phyloP scores from a whole-genome alignment of 1,139 yeast genomes.

The Candida albicans region DNA sequence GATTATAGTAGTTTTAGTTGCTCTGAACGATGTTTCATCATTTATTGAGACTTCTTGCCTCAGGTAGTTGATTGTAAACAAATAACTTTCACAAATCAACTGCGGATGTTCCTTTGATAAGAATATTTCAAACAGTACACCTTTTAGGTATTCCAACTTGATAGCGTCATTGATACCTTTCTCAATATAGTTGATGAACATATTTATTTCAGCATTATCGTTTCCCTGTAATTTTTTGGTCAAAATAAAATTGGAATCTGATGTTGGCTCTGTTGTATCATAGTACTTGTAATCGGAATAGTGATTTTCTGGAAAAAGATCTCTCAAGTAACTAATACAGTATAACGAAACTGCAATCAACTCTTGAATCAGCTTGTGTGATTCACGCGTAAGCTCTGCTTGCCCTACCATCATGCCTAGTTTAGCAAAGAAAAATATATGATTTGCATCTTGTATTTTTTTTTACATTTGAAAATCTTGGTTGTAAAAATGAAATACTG shows the following conservation, averaged over 20 bases:
- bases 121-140: slow-evolving; percentile 46
- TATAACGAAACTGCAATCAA: slow-evolving; percentile 50
- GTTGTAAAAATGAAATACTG: neutral
- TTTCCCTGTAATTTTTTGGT: slow-evolving; percentile 49
- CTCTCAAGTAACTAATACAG: slow-evolving; percentile 52
- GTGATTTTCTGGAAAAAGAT: slow-evolving; percentile 48
- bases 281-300: slow-evolving; percentile 45
- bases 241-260: slow-evolving; percentile 28
- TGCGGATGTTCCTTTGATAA: slow-evolving; percentile 37
- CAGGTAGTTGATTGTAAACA: slow-evolving; percentile 45
- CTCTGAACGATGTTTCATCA: slow-evolving; percentile 1
- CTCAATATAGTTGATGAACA: slow-evolving; percentile 51
- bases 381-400: slow-evolving; percentile 26
- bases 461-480: neutral
- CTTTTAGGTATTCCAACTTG: slow-evolving; percentile 37
- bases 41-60: slow-evolving; percentile 7
- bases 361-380: slow-evolving; percentile 42
- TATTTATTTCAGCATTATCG: slow-evolving; percentile 21
- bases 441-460: no score
- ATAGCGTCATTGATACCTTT: slow-evolving; percentile 48
- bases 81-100: slow-evolving; percentile 47
- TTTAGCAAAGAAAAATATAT: neutral
- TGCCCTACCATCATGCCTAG: neutral
- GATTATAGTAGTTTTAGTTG: slow-evolving; percentile 24
- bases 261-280: slow-evolving; percentile 22